Evolutionary conservation across 2,329 filamentous ascomycete genomes (phyloP).

Genomic region (Pestalotiopsis sp.): DNA sequence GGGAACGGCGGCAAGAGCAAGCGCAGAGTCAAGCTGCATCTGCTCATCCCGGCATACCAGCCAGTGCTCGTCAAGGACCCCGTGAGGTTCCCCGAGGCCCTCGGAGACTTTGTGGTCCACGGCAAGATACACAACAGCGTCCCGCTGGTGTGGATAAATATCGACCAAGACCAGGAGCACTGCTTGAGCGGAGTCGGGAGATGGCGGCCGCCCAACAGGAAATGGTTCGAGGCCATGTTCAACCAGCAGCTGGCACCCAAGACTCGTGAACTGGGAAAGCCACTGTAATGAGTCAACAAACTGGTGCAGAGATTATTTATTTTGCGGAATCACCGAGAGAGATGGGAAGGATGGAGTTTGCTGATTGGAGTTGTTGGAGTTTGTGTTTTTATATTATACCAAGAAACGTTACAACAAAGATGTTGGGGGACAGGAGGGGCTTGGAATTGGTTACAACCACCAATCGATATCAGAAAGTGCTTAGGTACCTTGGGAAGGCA

Average conservation of each 20-base stretch:
- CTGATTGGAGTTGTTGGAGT: neutral
- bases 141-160: conserved; percentile 37
- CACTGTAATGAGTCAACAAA: neutral
- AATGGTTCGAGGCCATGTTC: conserved; percentile 21
- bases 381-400: neutral
- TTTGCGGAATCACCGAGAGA: neutral
- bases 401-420: neutral
- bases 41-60: conserved; percentile 40
- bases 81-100: conserved; percentile 34
- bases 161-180: conserved; percentile 33
- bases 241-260: neutral
- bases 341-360: neutral
- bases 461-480: neutral
- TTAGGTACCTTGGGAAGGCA: neutral
- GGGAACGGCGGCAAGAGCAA: neutral
- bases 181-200: conserved; percentile 33
- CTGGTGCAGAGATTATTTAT: neutral
- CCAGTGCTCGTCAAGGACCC: conserved; percentile 37
- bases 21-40: conserved; percentile 32
- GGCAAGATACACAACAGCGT: conserved; percentile 38
- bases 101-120: conserved; percentile 38
- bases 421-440: neutral
- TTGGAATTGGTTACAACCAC: neutral
- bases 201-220: conserved; percentile 29
- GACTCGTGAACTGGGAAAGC: neutral